Evolutionary conservation across 2,329 filamentous ascomycete species (phyloP).

Genomic region (Trichothecium sympodiale): DNA sequence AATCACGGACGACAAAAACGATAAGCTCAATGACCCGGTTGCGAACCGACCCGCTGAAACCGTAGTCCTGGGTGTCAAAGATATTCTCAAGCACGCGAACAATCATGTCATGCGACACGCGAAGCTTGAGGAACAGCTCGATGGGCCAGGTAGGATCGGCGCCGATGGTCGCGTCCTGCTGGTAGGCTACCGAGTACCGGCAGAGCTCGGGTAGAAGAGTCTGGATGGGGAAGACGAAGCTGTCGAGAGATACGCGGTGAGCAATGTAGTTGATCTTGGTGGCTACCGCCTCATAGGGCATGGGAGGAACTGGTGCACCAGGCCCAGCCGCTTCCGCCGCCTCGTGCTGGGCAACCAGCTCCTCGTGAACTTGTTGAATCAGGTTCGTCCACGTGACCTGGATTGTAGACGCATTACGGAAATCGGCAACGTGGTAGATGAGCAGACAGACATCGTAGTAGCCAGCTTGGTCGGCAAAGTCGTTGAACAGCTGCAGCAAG

Average conservation of each 20-base stretch:
- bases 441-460: slow-evolving; percentile 91
- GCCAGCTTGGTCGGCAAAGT: slow-evolving; percentile 78
- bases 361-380: slow-evolving; percentile 59
- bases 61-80: slow-evolving; percentile 47
- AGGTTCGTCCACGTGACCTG: slow-evolving; percentile 74
- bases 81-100: slow-evolving; percentile 44
- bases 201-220: slow-evolving; percentile 52
- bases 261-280: slow-evolving; percentile 53
- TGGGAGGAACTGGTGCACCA: slow-evolving; percentile 26
- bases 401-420: slow-evolving; percentile 79
- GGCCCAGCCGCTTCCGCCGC: slow-evolving; percentile 22
- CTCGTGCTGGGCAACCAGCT: slow-evolving; percentile 32
- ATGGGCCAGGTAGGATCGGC: slow-evolving; percentile 48
- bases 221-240: slow-evolving; percentile 54
- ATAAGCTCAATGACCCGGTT: slow-evolving; percentile 45
- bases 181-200: slow-evolving; percentile 47
- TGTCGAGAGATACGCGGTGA: slow-evolving; percentile 52
- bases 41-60: slow-evolving; percentile 40
- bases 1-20: slow-evolving; percentile 33
- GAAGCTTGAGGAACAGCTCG: slow-evolving; percentile 42
- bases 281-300: slow-evolving; percentile 62
- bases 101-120: slow-evolving; percentile 45
- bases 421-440: slow-evolving; percentile 86
- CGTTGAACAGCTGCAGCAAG: slow-evolving; percentile 66
- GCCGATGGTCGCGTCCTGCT: slow-evolving; percentile 46